These are phyloP conservation scores for Ceriops decandra DNA, from an alignment of 345 rosid species.

Conservation along the genomic window DNA sequence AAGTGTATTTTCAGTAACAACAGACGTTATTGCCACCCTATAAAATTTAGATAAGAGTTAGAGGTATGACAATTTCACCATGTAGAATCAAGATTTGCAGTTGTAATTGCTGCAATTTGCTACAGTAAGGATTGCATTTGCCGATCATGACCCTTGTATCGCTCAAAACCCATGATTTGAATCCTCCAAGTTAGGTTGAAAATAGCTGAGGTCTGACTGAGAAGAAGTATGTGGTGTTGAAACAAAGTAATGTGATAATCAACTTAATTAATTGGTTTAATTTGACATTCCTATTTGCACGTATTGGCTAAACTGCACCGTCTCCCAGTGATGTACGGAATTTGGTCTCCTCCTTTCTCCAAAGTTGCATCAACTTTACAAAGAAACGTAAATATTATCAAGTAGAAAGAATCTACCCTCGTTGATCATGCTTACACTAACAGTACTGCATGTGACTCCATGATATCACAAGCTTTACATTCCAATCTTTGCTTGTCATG, in stretches of 20 bases:
- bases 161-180: not conserved
- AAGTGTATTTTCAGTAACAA: no score
- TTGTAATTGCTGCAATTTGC: no score
- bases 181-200: not conserved
- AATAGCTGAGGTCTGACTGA: not conserved
- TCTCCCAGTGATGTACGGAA: not conserved
- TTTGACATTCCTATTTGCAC: not conserved
- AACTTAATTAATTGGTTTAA: conserved; percentile 8
- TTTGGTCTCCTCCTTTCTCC: not conserved
- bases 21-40: no score
- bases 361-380: conserved; percentile 21
- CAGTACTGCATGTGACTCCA: conserved; percentile 18
- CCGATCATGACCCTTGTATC: no score
- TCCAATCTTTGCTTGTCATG: conserved; percentile 15
- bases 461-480: conserved; percentile 14
- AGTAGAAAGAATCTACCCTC: conserved; percentile 16
- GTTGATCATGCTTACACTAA: conserved; percentile 19
- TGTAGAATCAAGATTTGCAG: no score
- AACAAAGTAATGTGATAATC: conserved; percentile 18
- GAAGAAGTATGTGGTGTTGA: not conserved
- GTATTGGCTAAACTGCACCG: conserved; percentile 15
- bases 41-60: no score
- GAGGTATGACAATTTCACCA: no score
- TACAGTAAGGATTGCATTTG: no score
- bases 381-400: not conserved